Conservation (phyloP, 2,329 filamentous ascomycete genomes). For the Phaeosphaeria sp. region DNA sequence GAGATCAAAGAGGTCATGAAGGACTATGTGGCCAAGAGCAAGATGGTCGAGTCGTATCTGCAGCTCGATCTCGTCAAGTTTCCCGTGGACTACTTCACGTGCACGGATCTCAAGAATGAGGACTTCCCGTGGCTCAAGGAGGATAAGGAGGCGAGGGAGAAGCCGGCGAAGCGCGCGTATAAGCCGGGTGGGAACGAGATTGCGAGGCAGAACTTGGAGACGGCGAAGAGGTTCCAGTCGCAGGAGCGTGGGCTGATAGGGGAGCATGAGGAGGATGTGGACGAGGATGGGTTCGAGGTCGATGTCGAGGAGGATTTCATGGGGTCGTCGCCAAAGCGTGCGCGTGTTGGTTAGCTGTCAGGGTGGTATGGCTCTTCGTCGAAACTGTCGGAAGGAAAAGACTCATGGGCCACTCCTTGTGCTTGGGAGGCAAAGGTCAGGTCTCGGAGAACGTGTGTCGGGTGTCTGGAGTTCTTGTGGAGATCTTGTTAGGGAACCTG, state of each 20-base stretch:
- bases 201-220: constrained; percentile 30
- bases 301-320: constrained; percentile 11
- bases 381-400: too few species aligned
- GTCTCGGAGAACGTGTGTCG: neutral
- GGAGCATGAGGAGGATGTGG: constrained; percentile 5
- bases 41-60: constrained; percentile 50
- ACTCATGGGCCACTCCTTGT: too few species aligned
- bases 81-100: constrained; percentile 54
- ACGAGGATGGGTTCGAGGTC: constrained; percentile 9
- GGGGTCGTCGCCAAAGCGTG: constrained; percentile 6
- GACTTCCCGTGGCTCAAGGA: constrained; percentile 51
- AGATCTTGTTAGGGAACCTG: neutral
- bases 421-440: too few species aligned
- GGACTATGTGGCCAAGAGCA: constrained; percentile 42
- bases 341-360: neutral
- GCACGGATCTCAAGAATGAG: constrained; percentile 47
- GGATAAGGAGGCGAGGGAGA: constrained; percentile 5
- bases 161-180: constrained; percentile 22
- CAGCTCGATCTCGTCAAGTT: constrained; percentile 48
- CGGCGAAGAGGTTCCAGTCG: constrained; percentile 15
- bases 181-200: constrained; percentile 39
- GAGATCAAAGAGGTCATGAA: constrained; percentile 55
- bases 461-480: neutral
- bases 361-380: too few species aligned
- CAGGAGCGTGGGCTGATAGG: constrained; percentile 13